Evolutionary conservation across 2,329 filamentous ascomycete genomes (phyloP).

Genomic region (Cordyceps cicadae): DNA sequence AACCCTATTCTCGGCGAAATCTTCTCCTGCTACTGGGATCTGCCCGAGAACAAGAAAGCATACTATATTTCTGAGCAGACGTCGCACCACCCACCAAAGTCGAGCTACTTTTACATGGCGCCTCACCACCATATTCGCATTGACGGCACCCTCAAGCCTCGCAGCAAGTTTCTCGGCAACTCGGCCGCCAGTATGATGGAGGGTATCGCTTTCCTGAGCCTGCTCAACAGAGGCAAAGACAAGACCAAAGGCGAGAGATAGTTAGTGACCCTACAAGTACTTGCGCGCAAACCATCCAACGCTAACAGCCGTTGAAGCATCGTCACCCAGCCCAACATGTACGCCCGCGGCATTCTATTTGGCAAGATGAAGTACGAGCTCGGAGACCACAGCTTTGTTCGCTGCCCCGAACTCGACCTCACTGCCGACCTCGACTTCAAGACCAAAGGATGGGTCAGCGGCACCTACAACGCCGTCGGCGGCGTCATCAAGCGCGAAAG

Average conservation of each 20-base stretch:
- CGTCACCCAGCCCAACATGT: conserved; percentile 93
- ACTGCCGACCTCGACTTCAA: conserved; percentile 95
- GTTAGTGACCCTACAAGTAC: conserved; percentile 44
- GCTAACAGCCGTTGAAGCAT: neutral
- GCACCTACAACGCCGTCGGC: conserved; percentile 92
- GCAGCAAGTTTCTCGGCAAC: conserved; percentile 92
- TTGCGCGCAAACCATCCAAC: neutral
- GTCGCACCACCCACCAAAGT: conserved; percentile 96
- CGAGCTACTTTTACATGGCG: conserved; percentile 97
- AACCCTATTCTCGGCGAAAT: conserved; percentile 95
- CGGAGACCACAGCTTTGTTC: conserved; percentile 88
- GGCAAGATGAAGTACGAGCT: conserved; percentile 99
- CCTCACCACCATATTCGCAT: conserved; percentile 90
- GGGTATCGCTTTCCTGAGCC: conserved; percentile 76
- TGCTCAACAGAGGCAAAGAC: conserved; percentile 68
- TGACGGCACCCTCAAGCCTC: conserved; percentile 88
- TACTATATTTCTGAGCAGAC: conserved; percentile 98
- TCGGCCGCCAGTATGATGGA: conserved; percentile 98
- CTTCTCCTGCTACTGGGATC: conserved; percentile 93
- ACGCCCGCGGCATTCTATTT: conserved; percentile 90
- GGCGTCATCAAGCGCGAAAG: conserved; percentile 83
- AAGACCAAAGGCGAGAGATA: conserved; percentile 71
- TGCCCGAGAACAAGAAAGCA: conserved; percentile 71
- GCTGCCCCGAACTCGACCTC: conserved; percentile 80
- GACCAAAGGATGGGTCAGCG: conserved; percentile 93